Base-by-base conservation (phyloP, 163 green algal genomes). In the Volvox carteri region DNA sequence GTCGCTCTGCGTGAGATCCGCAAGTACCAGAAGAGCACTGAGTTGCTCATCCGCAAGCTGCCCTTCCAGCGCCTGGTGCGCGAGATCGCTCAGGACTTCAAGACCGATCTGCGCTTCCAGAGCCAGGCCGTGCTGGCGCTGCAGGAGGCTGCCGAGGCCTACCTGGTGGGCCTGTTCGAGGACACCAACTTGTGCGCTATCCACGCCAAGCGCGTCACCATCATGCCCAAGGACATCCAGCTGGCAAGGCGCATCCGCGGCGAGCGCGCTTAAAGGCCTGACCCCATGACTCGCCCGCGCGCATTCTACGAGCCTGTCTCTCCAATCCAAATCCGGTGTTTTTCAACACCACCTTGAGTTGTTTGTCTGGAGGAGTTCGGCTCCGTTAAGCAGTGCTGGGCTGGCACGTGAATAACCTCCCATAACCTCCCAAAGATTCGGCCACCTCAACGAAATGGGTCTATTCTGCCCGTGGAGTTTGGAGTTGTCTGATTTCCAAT, bases 201-300 rank as follows among this genome's bases (percentile, higher is more conserved):
- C 93, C 97, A 99, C 94, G 97, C 97, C 94, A 99, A 99, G 95
- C 95, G 97, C 86, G 97, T 99, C 37, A 99, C 97, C 86, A 99
- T 99, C 93, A 98, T 99, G 97, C 97, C 97, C 93, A 99, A 99
- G 95, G 97, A 99, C 92, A 98, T 99, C 91, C 97, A 99, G 95
- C 93, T 99, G 86, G 96, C 96, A 39, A 95, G 96, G 91, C 95
- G 96, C 92, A 98, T 98, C 91, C 95, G 96, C 90, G 96, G 96
- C 84, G 96, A 98, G 94, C 96, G 96, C 48, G 90, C 90, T 74
- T 90, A 90, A 58, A 35, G 6, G 58, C 23, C 58, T 68, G 50
- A 12, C 16, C 50, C 12, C 16, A 60, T 60, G 50, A 60, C 14
- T 60, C 12, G 12, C 58, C n/a, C 58, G n/a, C 19, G 58, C 58